phyloP scores from a whole-genome alignment of 768 basidiomycete genomes.

The Macrocybe gigantea region DNA sequence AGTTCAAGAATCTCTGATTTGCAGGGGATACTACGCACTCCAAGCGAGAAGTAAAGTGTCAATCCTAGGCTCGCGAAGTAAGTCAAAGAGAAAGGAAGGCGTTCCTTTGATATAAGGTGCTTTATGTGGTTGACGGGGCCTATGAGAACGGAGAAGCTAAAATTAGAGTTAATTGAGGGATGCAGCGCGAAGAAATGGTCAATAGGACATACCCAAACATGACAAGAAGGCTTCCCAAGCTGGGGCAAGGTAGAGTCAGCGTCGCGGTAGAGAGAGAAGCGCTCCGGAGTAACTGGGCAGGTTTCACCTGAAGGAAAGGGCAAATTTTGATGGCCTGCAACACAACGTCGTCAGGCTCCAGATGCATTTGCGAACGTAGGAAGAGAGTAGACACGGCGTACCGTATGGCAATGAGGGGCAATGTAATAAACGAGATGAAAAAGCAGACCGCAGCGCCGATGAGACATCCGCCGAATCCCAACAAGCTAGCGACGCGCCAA shows the following conservation, averaged over 20 bases:
- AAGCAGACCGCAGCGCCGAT: slow-evolving; percentile 92
- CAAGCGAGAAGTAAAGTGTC: slow-evolving; percentile 89
- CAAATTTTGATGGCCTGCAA: slow-evolving; percentile 84
- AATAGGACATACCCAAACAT: slow-evolving; percentile 80
- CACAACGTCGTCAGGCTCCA: slow-evolving; percentile 3
- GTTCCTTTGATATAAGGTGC: slow-evolving; percentile 77
- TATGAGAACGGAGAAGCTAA: slow-evolving; percentile 76
- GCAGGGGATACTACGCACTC: slow-evolving; percentile 43
- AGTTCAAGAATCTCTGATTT: not conserved
- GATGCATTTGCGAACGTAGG: slow-evolving; percentile 1
- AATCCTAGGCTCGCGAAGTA: slow-evolving; percentile 82
- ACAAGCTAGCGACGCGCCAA: slow-evolving; percentile 42
- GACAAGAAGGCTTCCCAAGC: slow-evolving; percentile 85
- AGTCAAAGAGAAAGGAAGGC: slow-evolving; percentile 76
- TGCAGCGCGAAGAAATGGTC: not conserved
- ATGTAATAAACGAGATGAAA: slow-evolving; percentile 81
- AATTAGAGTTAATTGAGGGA: not conserved
- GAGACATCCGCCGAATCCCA: slow-evolving; percentile 88
- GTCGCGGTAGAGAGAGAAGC: slow-evolving; percentile 4
- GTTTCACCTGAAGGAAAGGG: slow-evolving; percentile 71
- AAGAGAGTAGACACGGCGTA: slow-evolving; percentile 15
- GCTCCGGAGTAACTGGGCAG: not conserved
- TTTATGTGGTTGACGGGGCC: slow-evolving; percentile 92
- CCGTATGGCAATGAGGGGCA: slow-evolving; percentile 47
- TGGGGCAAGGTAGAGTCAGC: slow-evolving; percentile 17